A percentile compares a stretch with the other conserved stretches of the same genome.
These are phyloP conservation scores for Orbilia oligospora DNA, from an alignment of 2,329 filamentous ascomycete genomes.

Conservation along the genomic window DNA sequence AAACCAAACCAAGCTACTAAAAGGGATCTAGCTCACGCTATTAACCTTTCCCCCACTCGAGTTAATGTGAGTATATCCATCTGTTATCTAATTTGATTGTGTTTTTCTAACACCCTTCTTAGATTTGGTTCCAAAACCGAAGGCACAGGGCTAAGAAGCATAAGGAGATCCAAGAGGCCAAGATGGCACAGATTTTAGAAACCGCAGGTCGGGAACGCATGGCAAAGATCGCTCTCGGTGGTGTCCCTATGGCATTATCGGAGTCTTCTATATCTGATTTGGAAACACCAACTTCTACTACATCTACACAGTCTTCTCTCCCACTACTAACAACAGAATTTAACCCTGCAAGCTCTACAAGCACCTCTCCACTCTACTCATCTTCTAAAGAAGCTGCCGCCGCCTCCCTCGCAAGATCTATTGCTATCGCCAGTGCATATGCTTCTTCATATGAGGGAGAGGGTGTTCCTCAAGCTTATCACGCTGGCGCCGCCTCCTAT, in stretches of 20 bases:
- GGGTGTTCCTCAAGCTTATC: slow-evolving; percentile 58
- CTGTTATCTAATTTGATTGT: background rate
- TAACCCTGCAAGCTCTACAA: slow-evolving; percentile 40
- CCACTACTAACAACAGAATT: slow-evolving; percentile 58
- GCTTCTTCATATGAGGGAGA: slow-evolving; percentile 58
- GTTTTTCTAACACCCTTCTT: background rate
- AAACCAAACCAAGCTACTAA: slow-evolving; percentile 59
- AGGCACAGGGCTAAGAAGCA: slow-evolving; percentile 58
- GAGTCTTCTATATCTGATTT: slow-evolving; percentile 49
- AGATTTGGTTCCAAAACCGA: slow-evolving; percentile 61
- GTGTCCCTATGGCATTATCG: slow-evolving; percentile 34
- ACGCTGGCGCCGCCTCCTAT: slow-evolving; percentile 36
- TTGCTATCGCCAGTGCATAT: slow-evolving; percentile 61
- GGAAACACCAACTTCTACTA: slow-evolving; percentile 53
- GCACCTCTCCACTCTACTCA: slow-evolving; percentile 60
- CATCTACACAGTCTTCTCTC: slow-evolving; percentile 38
- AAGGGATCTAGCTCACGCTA: slow-evolving; percentile 53
- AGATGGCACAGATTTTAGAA: slow-evolving; percentile 58
- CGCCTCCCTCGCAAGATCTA: slow-evolving; percentile 63
- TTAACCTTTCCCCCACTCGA: slow-evolving; percentile 57
- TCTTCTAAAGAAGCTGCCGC: slow-evolving; percentile 63
- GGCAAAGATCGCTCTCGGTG: slow-evolving; percentile 55
- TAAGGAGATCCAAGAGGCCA: slow-evolving; percentile 57
- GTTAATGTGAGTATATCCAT: slow-evolving; percentile 50
- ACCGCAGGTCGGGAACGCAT: slow-evolving; percentile 56